These are phyloP conservation scores for Acer negundo DNA, from an alignment of 345 rosid genomes.

Conservation along the genomic window DNA sequence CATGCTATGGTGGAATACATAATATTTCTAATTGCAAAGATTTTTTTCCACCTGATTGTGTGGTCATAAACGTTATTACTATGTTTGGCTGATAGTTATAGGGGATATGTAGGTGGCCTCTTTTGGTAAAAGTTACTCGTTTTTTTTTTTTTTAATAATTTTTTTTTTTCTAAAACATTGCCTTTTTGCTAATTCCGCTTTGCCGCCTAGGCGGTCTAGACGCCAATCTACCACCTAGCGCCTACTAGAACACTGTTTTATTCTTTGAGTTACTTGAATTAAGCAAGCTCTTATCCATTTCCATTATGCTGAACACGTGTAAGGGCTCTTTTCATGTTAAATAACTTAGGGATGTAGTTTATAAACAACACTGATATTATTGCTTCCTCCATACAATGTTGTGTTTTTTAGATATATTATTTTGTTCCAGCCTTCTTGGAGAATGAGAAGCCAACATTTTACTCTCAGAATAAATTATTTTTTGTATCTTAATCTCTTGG, in stretches of 20 bases:
- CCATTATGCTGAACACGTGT: not conserved
- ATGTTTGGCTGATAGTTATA: not conserved
- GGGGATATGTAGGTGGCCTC: slow-evolving; percentile 1
- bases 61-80: not conserved
- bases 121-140: not conserved
- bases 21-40: not conserved
- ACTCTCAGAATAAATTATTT: not conserved
- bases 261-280: slow-evolving; percentile 1
- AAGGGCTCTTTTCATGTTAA: not conserved
- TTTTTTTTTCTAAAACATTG: too few relatives aligned
- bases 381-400: slow-evolving; percentile 13
- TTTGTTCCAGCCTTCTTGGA: not conserved
- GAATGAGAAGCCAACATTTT: not conserved
- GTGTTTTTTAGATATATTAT: slow-evolving; percentile 6
- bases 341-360: not conserved
- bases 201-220: too few relatives aligned
- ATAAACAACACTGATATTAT: not conserved
- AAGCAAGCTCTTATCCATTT: not conserved
- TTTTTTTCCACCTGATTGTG: slow-evolving; percentile 1
- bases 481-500: not conserved
- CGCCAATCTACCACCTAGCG: too few relatives aligned
- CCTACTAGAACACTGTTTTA: too few relatives aligned
- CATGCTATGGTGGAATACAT: not conserved
- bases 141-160: not conserved
- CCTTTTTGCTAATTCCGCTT: too few relatives aligned